Evolutionary conservation across 768 basidiomycete species (phyloP), one percentile per base, ranked within the genome.

Genomic region (Thelephora ganbajun): DNA sequence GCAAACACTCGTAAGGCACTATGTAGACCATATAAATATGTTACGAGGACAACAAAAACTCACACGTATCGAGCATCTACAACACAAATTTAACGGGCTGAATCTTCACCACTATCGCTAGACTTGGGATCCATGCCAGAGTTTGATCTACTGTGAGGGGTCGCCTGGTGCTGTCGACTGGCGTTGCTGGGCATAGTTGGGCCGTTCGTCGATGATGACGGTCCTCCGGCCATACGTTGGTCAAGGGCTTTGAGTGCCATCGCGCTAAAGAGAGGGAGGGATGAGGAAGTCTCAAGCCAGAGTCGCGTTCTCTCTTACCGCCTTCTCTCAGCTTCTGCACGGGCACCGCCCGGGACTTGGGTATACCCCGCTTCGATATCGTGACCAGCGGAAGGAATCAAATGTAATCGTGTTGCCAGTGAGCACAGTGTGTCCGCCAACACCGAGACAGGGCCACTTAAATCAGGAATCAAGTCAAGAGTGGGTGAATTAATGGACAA

Each of bases 211-310:
- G 62, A 61, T 22, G 48, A 57, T 37, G 67, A 56, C 1, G 63
- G 53, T 42, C 62, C 81, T 33, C 61, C 80, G 26, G 93, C 90
- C 46, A 98, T 63, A 26, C 92, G 77, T 57, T 96, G 92, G 56
- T 99, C 96, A 33, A 99, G 74, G 3, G 96, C 96, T 63, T 97
- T 96, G 57, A 99, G 68, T 26, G 96, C 96, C 71, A 99, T 78
- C 1, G 93, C 91, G 55, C 94, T 96, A 58, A 20, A 50, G 47
- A 14, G 6, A 16, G 47, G 11, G 26, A 36, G 48, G 35, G 42
- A 39, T 42, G 26, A 47, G 54, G 9, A 47, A 13, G 11, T 5
- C 48, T 11, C 33, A 22, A 6, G 43, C 26, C 26, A 30, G 5
- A 30, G 4, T 30, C 26, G 9, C 5, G 4, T 30, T 30, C 26